Evolutionary conservation across 768 basidiomycete species (phyloP), one percentile per base, ranked within the genome.

Genomic region (Hericium rajendrae): DNA sequence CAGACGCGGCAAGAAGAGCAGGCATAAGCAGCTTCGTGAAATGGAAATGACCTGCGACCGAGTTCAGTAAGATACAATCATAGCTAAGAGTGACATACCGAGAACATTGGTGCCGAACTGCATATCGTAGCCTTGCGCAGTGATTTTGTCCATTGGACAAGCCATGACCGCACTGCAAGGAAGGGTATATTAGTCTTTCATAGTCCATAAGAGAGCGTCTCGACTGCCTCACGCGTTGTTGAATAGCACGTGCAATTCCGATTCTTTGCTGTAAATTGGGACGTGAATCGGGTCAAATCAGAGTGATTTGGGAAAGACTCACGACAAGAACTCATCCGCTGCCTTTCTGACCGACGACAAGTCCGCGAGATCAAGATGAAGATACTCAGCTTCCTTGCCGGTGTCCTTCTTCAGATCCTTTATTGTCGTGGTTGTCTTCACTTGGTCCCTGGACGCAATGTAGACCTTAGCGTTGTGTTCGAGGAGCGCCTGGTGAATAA

Each of bases 1-100:
- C 41, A 13, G 63, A 57, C 12, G 62, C 65, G 13, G 59, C 63
- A 11, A 57, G 52, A 10, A 67, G 54, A 12, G 57, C 55, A 9
- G 69, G 67, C 20, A 72, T 57, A 11, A 72, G 62, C 5, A 66
- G 58, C n/a, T 58, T 57, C 20, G 64, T 63, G 37, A 66, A 46
- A 24, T 51, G 59, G 53, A 56, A 65, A 55, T 64, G 64, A 18
- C 66, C 60, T 61, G 26, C 16, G n/a, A 39, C 26, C 16, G 18
- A 6, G 37, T 37, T 18, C 16, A 41, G 13, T 4, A 26, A 18
- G 18, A 38, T 3, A 38, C 37, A 38, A 49, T 15, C 15, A 32
- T 13, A 15, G 3, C 32, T 13, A 32, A 5, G 5, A 48, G 10
- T 20, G 24, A 38, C 53, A 32, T 20, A 58, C 62, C 60, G 15